Evolutionary conservation across 139 green algal genomes (phyloP).

Genomic region (Chlorella ohadii): DNA sequence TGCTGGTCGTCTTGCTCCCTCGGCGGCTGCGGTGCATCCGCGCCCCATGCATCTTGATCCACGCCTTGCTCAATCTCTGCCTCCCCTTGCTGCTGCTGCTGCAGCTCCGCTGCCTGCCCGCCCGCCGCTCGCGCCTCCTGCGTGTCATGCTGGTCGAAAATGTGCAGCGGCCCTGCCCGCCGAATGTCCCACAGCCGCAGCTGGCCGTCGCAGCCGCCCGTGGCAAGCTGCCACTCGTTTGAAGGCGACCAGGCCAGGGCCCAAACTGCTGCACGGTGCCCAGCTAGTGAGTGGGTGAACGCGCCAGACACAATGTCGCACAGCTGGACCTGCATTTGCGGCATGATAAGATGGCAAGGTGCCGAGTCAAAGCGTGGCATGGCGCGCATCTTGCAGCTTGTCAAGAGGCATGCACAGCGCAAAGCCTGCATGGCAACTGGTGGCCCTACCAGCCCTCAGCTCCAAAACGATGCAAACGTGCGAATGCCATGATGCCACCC

Average conservation of each 20-base stretch:
- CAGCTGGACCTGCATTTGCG: constrained; percentile 52
- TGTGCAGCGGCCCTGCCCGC: constrained; percentile 55
- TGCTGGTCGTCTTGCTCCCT: constrained; percentile 14
- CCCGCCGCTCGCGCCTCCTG: constrained; percentile 13
- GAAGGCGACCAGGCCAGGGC: constrained; percentile 70
- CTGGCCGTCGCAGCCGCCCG: constrained; percentile 57
- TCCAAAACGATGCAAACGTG: no score
- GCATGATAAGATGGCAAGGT: no score
- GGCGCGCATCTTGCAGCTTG: no score
- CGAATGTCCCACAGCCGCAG: constrained; percentile 84
- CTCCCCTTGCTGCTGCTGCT: not conserved
- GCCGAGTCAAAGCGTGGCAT: no score
- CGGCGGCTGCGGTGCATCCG: no score
- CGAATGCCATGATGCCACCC: no score
- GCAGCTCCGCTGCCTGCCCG: no score
- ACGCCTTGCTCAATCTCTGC: not conserved
- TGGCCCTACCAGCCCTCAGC: no score
- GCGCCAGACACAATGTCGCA: constrained; percentile 76
- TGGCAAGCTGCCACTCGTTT: constrained; percentile 78
- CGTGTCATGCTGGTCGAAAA: constrained; percentile 74
- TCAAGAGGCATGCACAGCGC: no score
- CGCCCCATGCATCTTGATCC: no score
- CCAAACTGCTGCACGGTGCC: constrained; percentile 75
- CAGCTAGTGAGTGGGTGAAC: constrained; percentile 78
- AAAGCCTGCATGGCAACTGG: no score